Percentiles rank a stretch among this genome's conserved stretches.
Conservation (phyloP, 805 yeast genomes). For the Yamadazyma takamatsuzukensis region DNA sequence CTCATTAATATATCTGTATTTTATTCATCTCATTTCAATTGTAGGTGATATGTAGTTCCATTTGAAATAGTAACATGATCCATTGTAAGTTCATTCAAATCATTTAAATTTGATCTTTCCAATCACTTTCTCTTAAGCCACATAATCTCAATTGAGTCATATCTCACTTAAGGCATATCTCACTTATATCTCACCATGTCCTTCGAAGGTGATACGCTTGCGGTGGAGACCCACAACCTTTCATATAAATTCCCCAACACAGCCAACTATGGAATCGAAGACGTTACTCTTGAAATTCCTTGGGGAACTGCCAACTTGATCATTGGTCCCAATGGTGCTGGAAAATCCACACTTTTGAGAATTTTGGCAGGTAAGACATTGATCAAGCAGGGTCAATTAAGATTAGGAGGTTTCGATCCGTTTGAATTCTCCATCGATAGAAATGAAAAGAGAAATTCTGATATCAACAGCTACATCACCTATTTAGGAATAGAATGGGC, state of each 20-base stretch:
- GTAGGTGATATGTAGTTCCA: no score
- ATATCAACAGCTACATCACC: constrained; percentile 53
- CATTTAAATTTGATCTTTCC: no score
- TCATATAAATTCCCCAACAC: constrained; percentile 65
- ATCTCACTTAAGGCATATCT: no score
- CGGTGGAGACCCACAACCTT: constrained; percentile 62
- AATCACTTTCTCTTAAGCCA: no score
- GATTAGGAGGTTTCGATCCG: constrained; percentile 84
- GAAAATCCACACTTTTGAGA: constrained; percentile 84
- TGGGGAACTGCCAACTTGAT: constrained; percentile 74
- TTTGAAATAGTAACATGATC: no score
- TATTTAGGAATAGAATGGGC: constrained; percentile 99
- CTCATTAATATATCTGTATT: no score
- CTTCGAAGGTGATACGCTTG: no score
- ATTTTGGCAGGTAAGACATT: constrained; percentile 89
- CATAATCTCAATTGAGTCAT: no score
- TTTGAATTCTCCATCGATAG: constrained; percentile 58
- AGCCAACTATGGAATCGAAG: constrained; percentile 60
- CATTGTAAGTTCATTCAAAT: no score
- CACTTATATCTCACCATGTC: no score
- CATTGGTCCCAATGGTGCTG: constrained; percentile 96
- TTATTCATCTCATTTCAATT: no score
- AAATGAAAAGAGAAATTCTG: constrained; percentile 39
- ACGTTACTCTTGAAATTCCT: constrained; percentile 58
- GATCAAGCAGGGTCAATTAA: constrained; percentile 65